These are phyloP conservation scores for Zygoascus hellenicus DNA, from an alignment of 1,139 yeast genomes.

Conservation along the genomic window DNA sequence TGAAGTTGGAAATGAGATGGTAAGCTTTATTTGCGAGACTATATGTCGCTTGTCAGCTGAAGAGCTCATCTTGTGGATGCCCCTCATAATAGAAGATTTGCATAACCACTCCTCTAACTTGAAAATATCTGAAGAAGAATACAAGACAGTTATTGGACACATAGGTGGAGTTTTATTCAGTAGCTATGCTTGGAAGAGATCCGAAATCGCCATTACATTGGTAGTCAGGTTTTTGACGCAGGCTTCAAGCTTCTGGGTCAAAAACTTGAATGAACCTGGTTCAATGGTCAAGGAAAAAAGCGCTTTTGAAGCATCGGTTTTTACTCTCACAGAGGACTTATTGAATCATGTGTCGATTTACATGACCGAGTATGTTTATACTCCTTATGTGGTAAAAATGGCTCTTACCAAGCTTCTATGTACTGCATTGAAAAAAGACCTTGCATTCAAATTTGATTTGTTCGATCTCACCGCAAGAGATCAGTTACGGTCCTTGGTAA, in stretches of 20 bases:
- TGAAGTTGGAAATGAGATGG: not conserved
- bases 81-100: not conserved
- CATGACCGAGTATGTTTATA: not conserved
- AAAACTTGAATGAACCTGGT: not conserved
- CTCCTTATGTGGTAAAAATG: conserved; percentile 1
- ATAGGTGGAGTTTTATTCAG: conserved; percentile 11
- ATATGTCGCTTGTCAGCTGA: not conserved
- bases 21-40: not conserved
- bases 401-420: conserved; percentile 1
- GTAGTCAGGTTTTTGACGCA: conserved; percentile 6
- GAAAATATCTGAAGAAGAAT: not conserved
- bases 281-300: not conserved
- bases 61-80: conserved; percentile 6
- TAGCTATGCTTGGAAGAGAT: conserved; percentile 10
- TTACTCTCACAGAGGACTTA: conserved; percentile 3
- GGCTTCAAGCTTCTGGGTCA: not conserved
- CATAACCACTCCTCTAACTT: not conserved
- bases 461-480: not conserved
- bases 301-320: not conserved
- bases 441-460: conserved; percentile 3
- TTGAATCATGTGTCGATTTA: not conserved
- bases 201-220: conserved; percentile 10
- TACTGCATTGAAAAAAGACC: not conserved
- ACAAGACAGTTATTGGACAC: conserved; percentile 5
- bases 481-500: not conserved